phyloP scores from a whole-genome alignment of 257 asterid genomes.

The Perilla frutescens region DNA sequence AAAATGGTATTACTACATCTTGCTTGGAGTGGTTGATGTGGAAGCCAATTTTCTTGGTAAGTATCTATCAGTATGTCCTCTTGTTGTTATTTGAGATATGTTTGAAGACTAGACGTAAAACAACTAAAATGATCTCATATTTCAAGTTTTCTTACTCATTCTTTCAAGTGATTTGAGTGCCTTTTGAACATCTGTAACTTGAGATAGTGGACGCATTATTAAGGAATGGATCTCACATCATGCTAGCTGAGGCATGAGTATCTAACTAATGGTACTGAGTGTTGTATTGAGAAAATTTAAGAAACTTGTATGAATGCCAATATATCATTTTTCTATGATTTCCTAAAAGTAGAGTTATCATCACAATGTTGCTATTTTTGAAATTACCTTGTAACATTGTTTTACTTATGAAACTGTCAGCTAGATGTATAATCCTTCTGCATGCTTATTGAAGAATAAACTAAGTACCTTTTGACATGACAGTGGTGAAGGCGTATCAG shows the following conservation, averaged over 20 bases:
- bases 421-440: neutral
- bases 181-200: neutral
- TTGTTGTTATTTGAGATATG: constrained; percentile 5
- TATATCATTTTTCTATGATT: neutral
- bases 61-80: constrained; percentile 26
- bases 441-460: constrained; percentile 16
- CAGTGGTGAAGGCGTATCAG: constrained; percentile 97
- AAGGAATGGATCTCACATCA: constrained; percentile 17
- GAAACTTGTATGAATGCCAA: neutral
- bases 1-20: constrained; percentile 85
- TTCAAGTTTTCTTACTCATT: neutral
- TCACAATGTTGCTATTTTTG: neutral
- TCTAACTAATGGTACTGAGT: neutral
- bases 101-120: neutral
- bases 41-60: constrained; percentile 96
- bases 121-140: neutral
- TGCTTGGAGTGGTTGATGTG: constrained; percentile 86
- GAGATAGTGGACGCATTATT: neutral
- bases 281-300: constrained; percentile 3
- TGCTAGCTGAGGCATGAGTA: neutral
- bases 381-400: neutral
- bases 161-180: constrained; percentile 7
- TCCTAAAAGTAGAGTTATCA: no score
- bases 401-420: neutral
- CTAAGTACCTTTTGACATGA: constrained; percentile 30